A percentile compares a stretch with the other conserved stretches of the same genome.
Evolutionary conservation across 257 asterid genomes (phyloP).

Genomic region (Solanum sparsipilum): DNA sequence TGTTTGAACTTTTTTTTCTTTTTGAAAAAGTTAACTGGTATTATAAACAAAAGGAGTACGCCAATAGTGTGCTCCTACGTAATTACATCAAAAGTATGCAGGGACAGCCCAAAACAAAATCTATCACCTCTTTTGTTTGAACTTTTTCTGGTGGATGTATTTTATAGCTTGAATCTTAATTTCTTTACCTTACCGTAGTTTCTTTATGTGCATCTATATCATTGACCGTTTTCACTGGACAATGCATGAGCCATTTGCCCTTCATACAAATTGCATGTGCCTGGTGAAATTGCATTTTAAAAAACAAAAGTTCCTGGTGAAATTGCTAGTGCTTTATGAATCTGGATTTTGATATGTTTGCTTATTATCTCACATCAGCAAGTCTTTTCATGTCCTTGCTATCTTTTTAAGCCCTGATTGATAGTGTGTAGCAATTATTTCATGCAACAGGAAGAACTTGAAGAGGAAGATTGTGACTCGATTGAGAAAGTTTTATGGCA

Average conservation of each 20-base stretch:
- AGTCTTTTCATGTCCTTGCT: neutral
- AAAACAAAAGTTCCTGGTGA: neutral
- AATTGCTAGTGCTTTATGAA: neutral
- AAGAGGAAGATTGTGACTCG: constrained; percentile 86
- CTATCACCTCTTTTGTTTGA: neutral
- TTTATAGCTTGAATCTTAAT: neutral
- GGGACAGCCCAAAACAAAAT: neutral
- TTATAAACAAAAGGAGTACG: neutral
- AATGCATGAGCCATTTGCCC: neutral
- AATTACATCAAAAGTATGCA: neutral
- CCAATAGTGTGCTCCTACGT: neutral
- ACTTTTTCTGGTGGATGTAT: neutral
- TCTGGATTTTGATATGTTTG: neutral
- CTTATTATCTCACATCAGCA: neutral
- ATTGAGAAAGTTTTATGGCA: constrained; percentile 98
- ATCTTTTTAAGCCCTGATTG: neutral
- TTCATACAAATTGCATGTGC: neutral
- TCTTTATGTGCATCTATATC: neutral
- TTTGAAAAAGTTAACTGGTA: neutral
- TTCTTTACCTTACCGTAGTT: neutral
- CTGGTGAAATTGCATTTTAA: neutral
- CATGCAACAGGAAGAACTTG: constrained; percentile 59
- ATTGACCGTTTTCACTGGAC: neutral
- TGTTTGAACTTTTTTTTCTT: neutral
- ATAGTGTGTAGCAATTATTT: neutral